A percentile compares a stretch with the other conserved stretches of the same genome.
Evolutionary conservation across 768 basidiomycete species (phyloP).

Genomic region (Paxillus ammoniavirescens): DNA sequence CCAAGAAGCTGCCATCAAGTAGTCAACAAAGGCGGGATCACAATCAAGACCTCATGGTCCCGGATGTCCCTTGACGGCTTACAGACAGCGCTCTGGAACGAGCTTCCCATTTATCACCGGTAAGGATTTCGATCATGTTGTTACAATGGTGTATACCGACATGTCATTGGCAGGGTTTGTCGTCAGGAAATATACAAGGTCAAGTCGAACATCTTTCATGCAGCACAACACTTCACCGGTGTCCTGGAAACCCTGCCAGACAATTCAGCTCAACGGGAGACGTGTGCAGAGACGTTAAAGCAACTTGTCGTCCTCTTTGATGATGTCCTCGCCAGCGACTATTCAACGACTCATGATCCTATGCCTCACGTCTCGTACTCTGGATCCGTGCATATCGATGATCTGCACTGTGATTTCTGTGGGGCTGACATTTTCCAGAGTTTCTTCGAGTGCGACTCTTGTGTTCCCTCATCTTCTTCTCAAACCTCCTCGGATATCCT

Average conservation of each 20-base stretch:
- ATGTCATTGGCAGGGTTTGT: slow-evolving; percentile 57
- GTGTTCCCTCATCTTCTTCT: slow-evolving; percentile 32
- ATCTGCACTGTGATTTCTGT: slow-evolving; percentile 73
- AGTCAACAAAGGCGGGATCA: slow-evolving; percentile 76
- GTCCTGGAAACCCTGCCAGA: slow-evolving; percentile 9
- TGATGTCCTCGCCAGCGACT: slow-evolving; percentile 43
- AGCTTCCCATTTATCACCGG: slow-evolving; percentile 81
- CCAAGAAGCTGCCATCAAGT: slow-evolving; percentile 84
- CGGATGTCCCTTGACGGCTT: slow-evolving; percentile 73
- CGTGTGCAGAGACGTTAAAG: slow-evolving; percentile 24
- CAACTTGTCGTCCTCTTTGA: slow-evolving; percentile 47
- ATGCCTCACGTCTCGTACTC: slow-evolving; percentile 31
- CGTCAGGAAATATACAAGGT: slow-evolving; percentile 75
- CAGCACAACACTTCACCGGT: slow-evolving; percentile 40
- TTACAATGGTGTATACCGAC: background rate
- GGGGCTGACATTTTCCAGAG: slow-evolving; percentile 79
- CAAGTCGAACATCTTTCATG: slow-evolving; percentile 61
- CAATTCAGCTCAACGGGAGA: background rate
- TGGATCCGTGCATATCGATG: slow-evolving; percentile 16
- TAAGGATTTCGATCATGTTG: slow-evolving; percentile 25
- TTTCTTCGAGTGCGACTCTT: slow-evolving; percentile 67
- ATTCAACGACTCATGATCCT: slow-evolving; percentile 37
- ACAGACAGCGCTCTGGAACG: slow-evolving; percentile 59
- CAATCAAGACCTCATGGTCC: slow-evolving; percentile 85
- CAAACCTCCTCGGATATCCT: slow-evolving; percentile 10